Evolutionary conservation across 805 yeast genomes (phyloP).

Genomic region (Kazachstania bromeliacearum): DNA sequence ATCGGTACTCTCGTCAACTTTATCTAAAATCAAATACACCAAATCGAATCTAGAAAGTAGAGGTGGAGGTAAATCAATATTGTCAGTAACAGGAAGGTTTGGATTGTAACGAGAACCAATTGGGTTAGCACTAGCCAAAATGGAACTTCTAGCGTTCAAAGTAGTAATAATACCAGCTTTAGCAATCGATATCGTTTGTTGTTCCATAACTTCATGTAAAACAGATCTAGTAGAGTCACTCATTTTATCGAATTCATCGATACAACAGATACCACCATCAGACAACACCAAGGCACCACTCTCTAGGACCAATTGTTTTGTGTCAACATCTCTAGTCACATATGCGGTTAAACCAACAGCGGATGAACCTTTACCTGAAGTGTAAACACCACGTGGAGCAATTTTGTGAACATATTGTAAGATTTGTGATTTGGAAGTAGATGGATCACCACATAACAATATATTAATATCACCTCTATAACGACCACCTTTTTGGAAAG

Average conservation of each 20-base stretch:
- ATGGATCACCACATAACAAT: conserved; percentile 93
- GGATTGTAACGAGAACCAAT: conserved; percentile 93
- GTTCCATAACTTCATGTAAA: conserved; percentile 98
- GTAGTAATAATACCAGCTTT: conserved; percentile 98
- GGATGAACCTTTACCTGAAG: conserved; percentile 97
- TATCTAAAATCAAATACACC: conserved; percentile 85
- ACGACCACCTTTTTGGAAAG: conserved; percentile 80
- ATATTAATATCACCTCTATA: conserved; percentile 94
- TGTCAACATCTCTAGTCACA: conserved; percentile 87
- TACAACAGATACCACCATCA: conserved; percentile 98
- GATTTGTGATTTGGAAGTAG: conserved; percentile 92
- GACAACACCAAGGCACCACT: conserved; percentile 93
- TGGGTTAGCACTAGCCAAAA: conserved; percentile 94
- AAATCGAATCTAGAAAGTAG: conserved; percentile 88
- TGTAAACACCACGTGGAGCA: conserved; percentile 95
- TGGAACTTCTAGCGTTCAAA: conserved; percentile 89
- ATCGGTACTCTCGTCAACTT: conserved; percentile 79
- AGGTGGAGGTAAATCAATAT: conserved; percentile 95
- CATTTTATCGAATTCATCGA: conserved; percentile 98
- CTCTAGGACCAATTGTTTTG: conserved; percentile 87
- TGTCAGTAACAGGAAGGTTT: conserved; percentile 86
- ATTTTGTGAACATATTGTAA: conserved; percentile 93
- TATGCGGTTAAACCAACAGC: conserved; percentile 99
- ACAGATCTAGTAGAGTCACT: conserved; percentile 89
- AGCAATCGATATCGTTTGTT: conserved; percentile 95